A percentile compares a stretch with the other conserved stretches of the same genome.
Conservation (phyloP, 768 basidiomycete genomes). For the Suillus americanus region DNA sequence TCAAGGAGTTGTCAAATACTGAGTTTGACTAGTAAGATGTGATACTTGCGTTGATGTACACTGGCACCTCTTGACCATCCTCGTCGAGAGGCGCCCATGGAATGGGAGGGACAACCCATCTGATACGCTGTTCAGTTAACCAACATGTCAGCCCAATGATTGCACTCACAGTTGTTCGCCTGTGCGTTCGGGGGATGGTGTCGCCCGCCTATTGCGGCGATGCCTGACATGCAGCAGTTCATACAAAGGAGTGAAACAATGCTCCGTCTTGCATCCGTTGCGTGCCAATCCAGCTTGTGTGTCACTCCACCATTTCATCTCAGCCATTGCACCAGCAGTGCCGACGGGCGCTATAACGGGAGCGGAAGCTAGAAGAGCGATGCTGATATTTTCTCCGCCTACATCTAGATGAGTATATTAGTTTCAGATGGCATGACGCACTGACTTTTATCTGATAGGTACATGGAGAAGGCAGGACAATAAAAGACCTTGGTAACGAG, state of each 20-base stretch:
- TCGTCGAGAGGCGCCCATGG: conserved; percentile 2
- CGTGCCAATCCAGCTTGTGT: background rate
- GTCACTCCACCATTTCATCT: background rate
- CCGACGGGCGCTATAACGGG: background rate
- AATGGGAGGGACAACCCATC: background rate
- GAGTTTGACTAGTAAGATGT: background rate
- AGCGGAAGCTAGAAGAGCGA: background rate
- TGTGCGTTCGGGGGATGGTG: background rate
- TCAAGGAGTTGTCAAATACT: background rate
- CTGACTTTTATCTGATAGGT: conserved; percentile 4
- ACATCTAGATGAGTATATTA: background rate
- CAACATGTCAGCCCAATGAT: background rate
- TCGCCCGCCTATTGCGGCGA: background rate
- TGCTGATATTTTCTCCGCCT: conserved; percentile 2
- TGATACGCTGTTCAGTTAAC: background rate
- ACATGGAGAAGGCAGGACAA: conserved; percentile 1
- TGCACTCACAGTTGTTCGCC: conserved; percentile 1
- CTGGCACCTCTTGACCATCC: background rate
- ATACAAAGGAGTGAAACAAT: conserved; percentile 2
- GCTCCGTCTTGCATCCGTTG: background rate
- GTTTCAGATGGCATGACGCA: background rate
- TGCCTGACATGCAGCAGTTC: background rate
- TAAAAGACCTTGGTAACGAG: background rate
- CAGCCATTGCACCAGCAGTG: background rate
- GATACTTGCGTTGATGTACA: background rate